A percentile compares a stretch with the other conserved stretches of the same genome.
phyloP scores from a whole-genome alignment of 23 red algal genomes.

The Chondrus crispus region DNA sequence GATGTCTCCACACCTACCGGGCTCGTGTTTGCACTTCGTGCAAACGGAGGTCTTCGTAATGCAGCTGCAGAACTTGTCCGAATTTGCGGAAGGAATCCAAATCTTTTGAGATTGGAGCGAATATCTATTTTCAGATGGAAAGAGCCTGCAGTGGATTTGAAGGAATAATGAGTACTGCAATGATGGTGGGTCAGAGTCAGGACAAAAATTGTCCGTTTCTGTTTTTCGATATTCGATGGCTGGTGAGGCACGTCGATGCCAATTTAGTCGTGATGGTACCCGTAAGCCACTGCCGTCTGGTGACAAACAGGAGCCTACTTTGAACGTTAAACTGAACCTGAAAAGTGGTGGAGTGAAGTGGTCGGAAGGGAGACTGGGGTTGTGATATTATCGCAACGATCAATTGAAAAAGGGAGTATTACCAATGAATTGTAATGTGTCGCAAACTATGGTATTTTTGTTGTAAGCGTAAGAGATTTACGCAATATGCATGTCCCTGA shows the following conservation, averaged over 20 bases:
- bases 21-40: background rate
- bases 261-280: background rate
- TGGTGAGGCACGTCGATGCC: background rate
- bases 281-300: background rate
- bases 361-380: background rate
- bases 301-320: too few species aligned
- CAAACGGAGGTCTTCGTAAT: background rate
- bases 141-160: background rate
- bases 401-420: too few species aligned
- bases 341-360: too few species aligned
- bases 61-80: background rate
- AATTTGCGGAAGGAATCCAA: background rate
- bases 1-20: background rate
- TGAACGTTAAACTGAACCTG: too few species aligned
- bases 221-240: background rate
- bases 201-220: background rate
- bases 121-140: background rate
- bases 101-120: background rate
- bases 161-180: constrained; percentile 1
- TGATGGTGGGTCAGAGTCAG: background rate
- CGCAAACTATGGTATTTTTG: too few species aligned
- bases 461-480: too few species aligned
- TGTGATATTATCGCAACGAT: background rate
- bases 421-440: too few species aligned
- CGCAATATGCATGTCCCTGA: too few species aligned